Base-by-base conservation (phyloP, 208 protist species). In the Crithidia acanthocephali region DNA sequence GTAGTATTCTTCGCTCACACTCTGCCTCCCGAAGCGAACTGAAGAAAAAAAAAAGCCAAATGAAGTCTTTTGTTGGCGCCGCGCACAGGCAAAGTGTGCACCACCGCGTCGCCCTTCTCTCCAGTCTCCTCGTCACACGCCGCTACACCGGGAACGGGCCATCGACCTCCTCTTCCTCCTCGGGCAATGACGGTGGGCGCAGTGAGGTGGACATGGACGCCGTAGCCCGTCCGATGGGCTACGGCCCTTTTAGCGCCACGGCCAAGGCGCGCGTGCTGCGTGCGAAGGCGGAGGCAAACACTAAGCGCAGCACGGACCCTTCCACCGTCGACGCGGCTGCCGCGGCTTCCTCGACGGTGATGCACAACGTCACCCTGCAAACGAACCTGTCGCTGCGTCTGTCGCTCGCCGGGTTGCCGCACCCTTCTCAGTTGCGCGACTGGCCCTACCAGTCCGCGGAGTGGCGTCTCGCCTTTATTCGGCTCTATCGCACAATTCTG, bases 401-500 rank as follows among this genome's bases (percentile, higher is more conserved):
- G 30, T 90, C 87, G 13, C 81, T 94, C 30, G 81, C 80, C 16
- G 37, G 65, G 20, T 71, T 97, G 27, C 64, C 75, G 1, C 88
- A 94, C 66, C 92, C 90, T 0, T 85, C 84, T 0, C 72, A 92
- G 68, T 61, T 93, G 59, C 53, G 62, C 18, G 42, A 78, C 2
- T 50, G 77, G 13, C 11, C 47, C 4, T 94, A 88, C 55, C 70
- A 56, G 15, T 90, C 85, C 6, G 68, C 80, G 0, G 65, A 73
- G 74, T 97, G 92, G 90, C 78, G 84, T 2, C 59, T 68, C 2
- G 76, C 84, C 30, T 85, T 95, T 65, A 74, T 90, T 40, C 80
- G 80, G 20, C 72, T 97, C 30, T 95, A 95, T 65, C 90, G 90
- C 11, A 76, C 76, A 9, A 92, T 97, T 37, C 68, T 93, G 23